Conservation (phyloP, 2,329 filamentous ascomycete species). For the Elsinoe fawcettii region DNA sequence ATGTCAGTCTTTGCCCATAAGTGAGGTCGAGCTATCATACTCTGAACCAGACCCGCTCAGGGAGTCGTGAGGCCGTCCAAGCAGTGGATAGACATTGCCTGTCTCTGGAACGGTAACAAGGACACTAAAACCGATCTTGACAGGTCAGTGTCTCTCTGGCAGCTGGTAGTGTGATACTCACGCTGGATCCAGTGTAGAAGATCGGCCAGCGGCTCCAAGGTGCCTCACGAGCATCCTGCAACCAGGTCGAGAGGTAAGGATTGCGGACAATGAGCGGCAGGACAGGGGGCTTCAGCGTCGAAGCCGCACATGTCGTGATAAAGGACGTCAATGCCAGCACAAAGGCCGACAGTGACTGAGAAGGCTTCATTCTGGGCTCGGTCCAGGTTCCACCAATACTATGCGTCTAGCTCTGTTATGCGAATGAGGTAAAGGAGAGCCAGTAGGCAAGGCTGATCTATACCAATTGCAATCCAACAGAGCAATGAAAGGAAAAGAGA, state of each 20-base stretch:
- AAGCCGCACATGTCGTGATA: slow-evolving; percentile 33
- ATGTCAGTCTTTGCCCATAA: background rate
- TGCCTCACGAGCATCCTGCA: slow-evolving; percentile 58
- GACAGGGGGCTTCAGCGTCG: slow-evolving; percentile 47
- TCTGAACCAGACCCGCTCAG: slow-evolving; percentile 36
- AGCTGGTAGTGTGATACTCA: slow-evolving; percentile 25
- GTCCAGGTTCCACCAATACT: background rate
- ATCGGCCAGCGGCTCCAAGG: slow-evolving; percentile 85
- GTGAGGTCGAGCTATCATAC: slow-evolving; percentile 24
- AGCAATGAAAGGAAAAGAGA: background rate
- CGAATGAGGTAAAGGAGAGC: background rate
- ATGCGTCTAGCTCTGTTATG: background rate
- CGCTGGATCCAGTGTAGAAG: slow-evolving; percentile 66
- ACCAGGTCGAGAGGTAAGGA: slow-evolving; percentile 46
- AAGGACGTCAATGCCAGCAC: slow-evolving; percentile 13
- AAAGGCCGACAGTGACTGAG: background rate
- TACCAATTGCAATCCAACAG: background rate
- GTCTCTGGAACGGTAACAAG: slow-evolving; percentile 54
- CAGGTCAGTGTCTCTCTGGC: background rate
- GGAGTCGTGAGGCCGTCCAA: slow-evolving; percentile 60
- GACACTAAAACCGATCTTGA: slow-evolving; percentile 53
- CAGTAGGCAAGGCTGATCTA: background rate
- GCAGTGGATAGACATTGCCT: slow-evolving; percentile 54
- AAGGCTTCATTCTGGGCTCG: background rate
- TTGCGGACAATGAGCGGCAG: slow-evolving; percentile 45